Evolutionary conservation across 495 filamentous ascomycete genomes (phyloP), one percentile per base, ranked within the genome.

Genomic region (Aspergillus nidulans): DNA sequence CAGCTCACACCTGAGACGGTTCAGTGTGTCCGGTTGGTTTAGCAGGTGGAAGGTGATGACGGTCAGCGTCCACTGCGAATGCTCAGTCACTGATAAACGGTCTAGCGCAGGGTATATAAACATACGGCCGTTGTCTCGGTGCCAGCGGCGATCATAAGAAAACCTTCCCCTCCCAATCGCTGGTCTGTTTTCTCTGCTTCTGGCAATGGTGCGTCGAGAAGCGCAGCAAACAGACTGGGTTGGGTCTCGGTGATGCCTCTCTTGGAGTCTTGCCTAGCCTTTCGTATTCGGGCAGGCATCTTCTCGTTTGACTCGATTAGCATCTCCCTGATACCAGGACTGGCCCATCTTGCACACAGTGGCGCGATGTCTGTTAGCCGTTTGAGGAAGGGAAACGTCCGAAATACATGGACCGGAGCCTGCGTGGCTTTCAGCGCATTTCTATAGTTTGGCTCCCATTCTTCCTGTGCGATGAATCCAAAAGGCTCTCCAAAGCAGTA

Each of bases 1-100:
- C 13, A 79, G 57, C 52, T 77, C 74, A 8, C 59, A 41, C 18
- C 65, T 68, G 1, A 78, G 55, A 12, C 57, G 66, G 7, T 20
- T 18, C 0, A 73, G 55, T 6, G 68, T 61, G 0, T 57, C 42
- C 5, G 68, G 69, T 30, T 74, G 64, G 12, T 51, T 58, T 12
- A 77, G 63, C 13, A 80, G 23, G 49, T 74, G 62, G n/a, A 20
- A 52, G 49, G 41, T 32, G 15, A 21, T 34, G n/a, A 48, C 28
- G 10, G 30, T 34, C 9, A 34, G 30, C 9, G 30, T 12, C 30
- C 30, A 34, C 30, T 34, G 30, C 10, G 10, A 7, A 12, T 2
- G 30, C n/a, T 6, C 30, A 34, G 15, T 28, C 4, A 4, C 9
- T 9, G 9, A 28, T 9, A 28, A 28, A 9, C 26, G 9, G 4